These are phyloP conservation scores for Phytopythium litorale DNA, from an alignment of 352 stramenopile species.

Conservation along the genomic window DNA sequence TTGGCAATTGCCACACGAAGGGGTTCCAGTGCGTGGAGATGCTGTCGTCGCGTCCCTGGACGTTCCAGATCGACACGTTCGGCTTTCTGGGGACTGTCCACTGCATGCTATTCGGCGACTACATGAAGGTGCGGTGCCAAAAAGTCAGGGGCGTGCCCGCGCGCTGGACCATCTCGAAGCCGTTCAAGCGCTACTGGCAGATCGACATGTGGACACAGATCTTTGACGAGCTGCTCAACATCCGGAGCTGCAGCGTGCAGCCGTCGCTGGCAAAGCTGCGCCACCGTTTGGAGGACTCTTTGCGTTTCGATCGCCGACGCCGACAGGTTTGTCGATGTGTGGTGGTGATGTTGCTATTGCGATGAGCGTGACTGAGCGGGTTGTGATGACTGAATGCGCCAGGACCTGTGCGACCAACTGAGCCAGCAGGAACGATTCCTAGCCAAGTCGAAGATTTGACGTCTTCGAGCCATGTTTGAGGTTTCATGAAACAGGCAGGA, in stretches of 20 bases:
- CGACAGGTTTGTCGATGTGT: slow-evolving; percentile 29
- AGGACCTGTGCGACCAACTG: slow-evolving; percentile 59
- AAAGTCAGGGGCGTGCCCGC: slow-evolving; percentile 17
- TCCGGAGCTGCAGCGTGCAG: slow-evolving; percentile 59
- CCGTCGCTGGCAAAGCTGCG: slow-evolving; percentile 46
- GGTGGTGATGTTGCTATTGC: not conserved
- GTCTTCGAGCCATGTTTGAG: not conserved
- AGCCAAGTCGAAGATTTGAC: slow-evolving; percentile 30
- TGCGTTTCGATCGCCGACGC: slow-evolving; percentile 33
- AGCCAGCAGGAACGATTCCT: slow-evolving; percentile 52
- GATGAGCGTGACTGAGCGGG: not conserved
- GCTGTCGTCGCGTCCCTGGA: slow-evolving; percentile 70
- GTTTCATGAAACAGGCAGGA: no score
- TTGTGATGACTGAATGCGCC: not conserved
- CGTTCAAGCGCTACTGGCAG: slow-evolving; percentile 84
- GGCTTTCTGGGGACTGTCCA: slow-evolving; percentile 70
- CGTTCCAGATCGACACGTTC: slow-evolving; percentile 83
- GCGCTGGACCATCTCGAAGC: slow-evolving; percentile 42
- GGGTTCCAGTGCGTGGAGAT: slow-evolving; percentile 86
- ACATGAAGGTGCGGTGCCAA: slow-evolving; percentile 64
- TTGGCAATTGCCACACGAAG: slow-evolving; percentile 76
- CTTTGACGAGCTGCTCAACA: slow-evolving; percentile 73
- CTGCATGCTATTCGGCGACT: slow-evolving; percentile 83
- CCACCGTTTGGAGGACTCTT: slow-evolving; percentile 51
- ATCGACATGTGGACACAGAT: slow-evolving; percentile 64